phyloP scores from a whole-genome alignment of 306 rosid genomes.

The Ziziphus jujuba region DNA sequence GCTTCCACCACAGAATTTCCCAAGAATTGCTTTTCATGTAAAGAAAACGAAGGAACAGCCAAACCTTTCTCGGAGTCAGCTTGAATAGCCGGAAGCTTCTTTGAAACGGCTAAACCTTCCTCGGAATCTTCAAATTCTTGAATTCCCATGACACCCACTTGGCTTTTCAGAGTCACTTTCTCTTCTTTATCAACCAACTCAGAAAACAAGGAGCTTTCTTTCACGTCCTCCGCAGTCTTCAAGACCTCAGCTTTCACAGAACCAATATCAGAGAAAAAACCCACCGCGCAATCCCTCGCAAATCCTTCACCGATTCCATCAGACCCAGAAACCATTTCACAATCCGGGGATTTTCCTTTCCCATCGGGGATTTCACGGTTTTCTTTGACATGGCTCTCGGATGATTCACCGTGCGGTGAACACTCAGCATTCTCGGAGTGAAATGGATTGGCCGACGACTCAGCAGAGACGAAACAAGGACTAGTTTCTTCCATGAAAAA shows the following conservation, averaged over 20 bases:
- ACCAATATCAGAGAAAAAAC: constrained; percentile 11
- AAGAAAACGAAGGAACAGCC: neutral
- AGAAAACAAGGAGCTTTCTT: constrained; percentile 11
- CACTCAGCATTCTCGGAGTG: neutral
- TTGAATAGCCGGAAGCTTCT: neutral
- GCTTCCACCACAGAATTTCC: constrained; percentile 21
- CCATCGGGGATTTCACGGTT: neutral
- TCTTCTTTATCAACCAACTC: constrained; percentile 13
- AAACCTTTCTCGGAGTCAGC: constrained; percentile 8
- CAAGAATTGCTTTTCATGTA: neutral
- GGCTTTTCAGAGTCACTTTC: constrained; percentile 1
- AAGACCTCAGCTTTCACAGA: constrained; percentile 13
- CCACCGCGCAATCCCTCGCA: constrained; percentile 14
- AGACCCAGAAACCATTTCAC: constrained; percentile 7
- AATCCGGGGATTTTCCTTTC: constrained; percentile 8
- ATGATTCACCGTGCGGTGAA: neutral
- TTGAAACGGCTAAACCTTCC: neutral
- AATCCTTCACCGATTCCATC: constrained; percentile 7
- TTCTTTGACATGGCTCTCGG: neutral
- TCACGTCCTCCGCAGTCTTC: constrained; percentile 4
- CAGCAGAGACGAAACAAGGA: neutral
- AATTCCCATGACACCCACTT: constrained; percentile 4
- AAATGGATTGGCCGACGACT: neutral
- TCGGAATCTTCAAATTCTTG: constrained; percentile 5
- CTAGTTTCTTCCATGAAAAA: neutral